Conservation (phyloP, 2,329 filamentous ascomycete species). For the Penicillium digitatum region DNA sequence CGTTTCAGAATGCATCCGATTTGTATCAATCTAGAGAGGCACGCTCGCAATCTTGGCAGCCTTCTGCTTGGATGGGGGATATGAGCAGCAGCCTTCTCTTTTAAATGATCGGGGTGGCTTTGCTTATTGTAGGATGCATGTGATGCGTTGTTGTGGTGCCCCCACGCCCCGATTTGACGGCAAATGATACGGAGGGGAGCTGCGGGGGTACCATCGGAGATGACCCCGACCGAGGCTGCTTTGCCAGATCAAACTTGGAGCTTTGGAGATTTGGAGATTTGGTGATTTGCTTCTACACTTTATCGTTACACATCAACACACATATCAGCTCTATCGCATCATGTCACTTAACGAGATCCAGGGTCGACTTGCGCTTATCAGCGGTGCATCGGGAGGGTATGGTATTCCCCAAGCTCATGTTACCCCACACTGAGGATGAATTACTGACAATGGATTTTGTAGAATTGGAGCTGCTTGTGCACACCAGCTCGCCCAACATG, state of each 20-base stretch:
- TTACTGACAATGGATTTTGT: constrained; percentile 2
- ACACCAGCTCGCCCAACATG: constrained; percentile 50
- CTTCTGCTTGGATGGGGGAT: constrained; percentile 41
- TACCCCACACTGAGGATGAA: background rate
- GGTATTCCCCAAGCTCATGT: constrained; percentile 7
- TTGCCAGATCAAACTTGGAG: background rate
- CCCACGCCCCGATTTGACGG: constrained; percentile 8
- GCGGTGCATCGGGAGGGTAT: constrained; percentile 60
- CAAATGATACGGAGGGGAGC: constrained; percentile 22
- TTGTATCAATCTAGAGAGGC: constrained; percentile 31
- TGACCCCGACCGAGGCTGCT: constrained; percentile 20
- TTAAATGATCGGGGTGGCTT: constrained; percentile 8
- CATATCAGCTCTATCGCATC: background rate
- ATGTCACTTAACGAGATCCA: constrained; percentile 45
- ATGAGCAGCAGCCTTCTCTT: constrained; percentile 38
- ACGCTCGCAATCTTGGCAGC: constrained; percentile 37
- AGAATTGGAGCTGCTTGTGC: constrained; percentile 62
- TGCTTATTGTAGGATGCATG: background rate
- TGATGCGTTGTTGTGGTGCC: background rate
- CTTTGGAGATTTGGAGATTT: background rate
- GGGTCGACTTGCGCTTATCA: constrained; percentile 56
- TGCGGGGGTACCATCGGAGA: constrained; percentile 23
- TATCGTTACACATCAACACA: background rate
- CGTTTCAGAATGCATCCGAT: constrained; percentile 32
- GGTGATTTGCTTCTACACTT: background rate